Conservation (phyloP, 148 eudicot species). For the Spergularia marina region DNA sequence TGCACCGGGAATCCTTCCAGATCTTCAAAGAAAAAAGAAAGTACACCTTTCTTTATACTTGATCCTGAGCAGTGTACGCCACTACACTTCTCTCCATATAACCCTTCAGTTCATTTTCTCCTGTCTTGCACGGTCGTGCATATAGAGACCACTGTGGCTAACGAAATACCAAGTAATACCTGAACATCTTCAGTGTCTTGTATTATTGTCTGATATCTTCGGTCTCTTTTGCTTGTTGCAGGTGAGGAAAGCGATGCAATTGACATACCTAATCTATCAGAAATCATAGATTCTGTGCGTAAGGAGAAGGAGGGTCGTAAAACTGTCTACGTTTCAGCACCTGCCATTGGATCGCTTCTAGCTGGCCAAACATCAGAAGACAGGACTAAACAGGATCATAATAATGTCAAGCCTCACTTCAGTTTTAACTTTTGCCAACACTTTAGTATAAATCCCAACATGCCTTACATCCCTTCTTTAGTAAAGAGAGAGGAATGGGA, state of each 20-base stretch:
- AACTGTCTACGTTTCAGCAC: slow-evolving; percentile 32
- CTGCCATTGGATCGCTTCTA: slow-evolving; percentile 33
- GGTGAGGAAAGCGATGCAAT: slow-evolving; percentile 29
- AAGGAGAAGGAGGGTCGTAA: slow-evolving; percentile 29
- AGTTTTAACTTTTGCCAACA: slow-evolving; percentile 14
- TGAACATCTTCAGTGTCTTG: not conserved
- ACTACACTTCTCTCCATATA: slow-evolving; percentile 1
- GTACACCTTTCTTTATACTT: slow-evolving; percentile 34
- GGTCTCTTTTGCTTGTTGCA: slow-evolving; percentile 22
- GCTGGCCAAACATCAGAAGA: slow-evolving; percentile 27
- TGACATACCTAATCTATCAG: slow-evolving; percentile 32
- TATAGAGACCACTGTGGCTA: not conserved
- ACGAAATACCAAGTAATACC: not conserved
- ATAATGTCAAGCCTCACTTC: slow-evolving; percentile 17
- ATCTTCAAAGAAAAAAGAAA: slow-evolving; percentile 23
- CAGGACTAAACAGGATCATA: not conserved
- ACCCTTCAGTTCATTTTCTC: not conserved
- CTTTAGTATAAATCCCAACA: not conserved
- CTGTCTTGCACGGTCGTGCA: not conserved
- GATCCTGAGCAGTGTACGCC: slow-evolving; percentile 37
- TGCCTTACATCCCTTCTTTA: slow-evolving; percentile 13
- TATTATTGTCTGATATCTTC: not conserved
- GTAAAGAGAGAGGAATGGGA: slow-evolving; percentile 5
- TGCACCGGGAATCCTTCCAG: slow-evolving; percentile 19
- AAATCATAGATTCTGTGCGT: slow-evolving; percentile 36